A percentile compares a stretch with the other conserved stretches of the same genome.
phyloP scores from a whole-genome alignment of 805 yeast genomes.

The Candida michaelii region DNA sequence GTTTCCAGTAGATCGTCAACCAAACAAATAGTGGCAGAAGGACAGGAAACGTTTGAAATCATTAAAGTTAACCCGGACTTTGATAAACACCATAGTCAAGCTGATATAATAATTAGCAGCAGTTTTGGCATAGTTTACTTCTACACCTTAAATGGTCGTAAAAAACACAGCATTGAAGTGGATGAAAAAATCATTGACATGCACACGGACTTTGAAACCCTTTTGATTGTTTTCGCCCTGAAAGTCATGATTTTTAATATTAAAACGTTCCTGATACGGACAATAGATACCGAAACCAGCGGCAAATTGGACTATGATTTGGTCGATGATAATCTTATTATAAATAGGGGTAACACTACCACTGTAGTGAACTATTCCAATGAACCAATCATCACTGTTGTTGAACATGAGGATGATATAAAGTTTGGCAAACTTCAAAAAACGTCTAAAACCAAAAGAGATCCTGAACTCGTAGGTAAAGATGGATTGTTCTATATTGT shows the following conservation, averaged over 20 bases:
- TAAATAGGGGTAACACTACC: conserved; percentile 20
- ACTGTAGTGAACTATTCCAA: conserved; percentile 24
- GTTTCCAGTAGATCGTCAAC: conserved; percentile 24
- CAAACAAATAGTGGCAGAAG: conserved; percentile 13
- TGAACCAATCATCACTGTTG: neutral
- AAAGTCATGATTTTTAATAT: conserved; percentile 22
- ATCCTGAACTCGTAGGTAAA: conserved; percentile 31
- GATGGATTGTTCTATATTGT: conserved; percentile 42
- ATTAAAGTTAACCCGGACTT: conserved; percentile 19
- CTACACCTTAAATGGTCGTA: conserved; percentile 27
- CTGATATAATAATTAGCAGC: conserved; percentile 29
- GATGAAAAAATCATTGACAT: conserved; percentile 12
- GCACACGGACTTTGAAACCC: neutral
- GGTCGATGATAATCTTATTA: conserved; percentile 28
- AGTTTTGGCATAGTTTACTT: conserved; percentile 22
- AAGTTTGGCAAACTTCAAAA: conserved; percentile 15
- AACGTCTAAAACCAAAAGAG: conserved; percentile 13
- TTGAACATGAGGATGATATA: conserved; percentile 9
- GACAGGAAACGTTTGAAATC: conserved; percentile 15
- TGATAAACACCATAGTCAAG: conserved; percentile 24
- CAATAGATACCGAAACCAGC: conserved; percentile 9
- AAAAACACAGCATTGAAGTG: conserved; percentile 13
- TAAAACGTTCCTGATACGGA: neutral
- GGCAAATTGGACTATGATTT: conserved; percentile 28
- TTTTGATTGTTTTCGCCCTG: neutral